phyloP scores from a whole-genome alignment of 352 stramenopile genomes.

The Globisporangium nodosum region DNA sequence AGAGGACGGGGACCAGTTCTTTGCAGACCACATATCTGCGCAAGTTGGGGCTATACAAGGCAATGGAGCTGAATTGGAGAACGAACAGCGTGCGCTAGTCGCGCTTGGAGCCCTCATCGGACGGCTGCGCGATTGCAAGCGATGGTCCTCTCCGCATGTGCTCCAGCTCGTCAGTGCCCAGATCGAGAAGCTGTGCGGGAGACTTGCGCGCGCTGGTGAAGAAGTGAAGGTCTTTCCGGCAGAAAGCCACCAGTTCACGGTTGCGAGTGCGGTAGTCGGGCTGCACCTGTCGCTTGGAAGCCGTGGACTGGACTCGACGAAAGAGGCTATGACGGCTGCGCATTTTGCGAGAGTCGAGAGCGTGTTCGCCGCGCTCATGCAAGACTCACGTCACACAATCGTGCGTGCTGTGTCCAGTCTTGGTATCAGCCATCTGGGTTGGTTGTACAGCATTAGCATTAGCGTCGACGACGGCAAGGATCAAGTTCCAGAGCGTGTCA shows the following conservation, averaged over 20 bases:
- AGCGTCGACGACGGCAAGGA: background rate
- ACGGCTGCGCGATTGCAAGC: conserved; percentile 28
- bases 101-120: conserved; percentile 31
- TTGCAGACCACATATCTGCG: conserved; percentile 22
- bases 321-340: conserved; percentile 12
- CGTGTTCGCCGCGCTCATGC: conserved; percentile 20
- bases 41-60: conserved; percentile 12
- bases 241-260: conserved; percentile 11
- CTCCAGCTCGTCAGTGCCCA: conserved; percentile 17
- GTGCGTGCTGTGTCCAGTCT: background rate
- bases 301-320: conserved; percentile 19
- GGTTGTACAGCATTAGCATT: background rate
- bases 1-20: conserved; percentile 33
- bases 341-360: conserved; percentile 20
- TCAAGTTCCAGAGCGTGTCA: conserved; percentile 1
- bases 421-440: conserved; percentile 3
- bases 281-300: conserved; percentile 31
- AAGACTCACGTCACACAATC: conserved; percentile 3
- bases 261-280: conserved; percentile 19
- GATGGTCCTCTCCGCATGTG: conserved; percentile 28
- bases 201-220: conserved; percentile 28
- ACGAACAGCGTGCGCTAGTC: conserved; percentile 15
- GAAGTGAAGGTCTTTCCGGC: conserved; percentile 30
- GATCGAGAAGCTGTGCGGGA: conserved; percentile 17
- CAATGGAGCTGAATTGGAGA: conserved; percentile 11